Percentiles rank a stretch among this genome's conserved stretches.
Evolutionary conservation across 768 basidiomycete genomes (phyloP).

Genomic region (Podaxis rugospora): DNA sequence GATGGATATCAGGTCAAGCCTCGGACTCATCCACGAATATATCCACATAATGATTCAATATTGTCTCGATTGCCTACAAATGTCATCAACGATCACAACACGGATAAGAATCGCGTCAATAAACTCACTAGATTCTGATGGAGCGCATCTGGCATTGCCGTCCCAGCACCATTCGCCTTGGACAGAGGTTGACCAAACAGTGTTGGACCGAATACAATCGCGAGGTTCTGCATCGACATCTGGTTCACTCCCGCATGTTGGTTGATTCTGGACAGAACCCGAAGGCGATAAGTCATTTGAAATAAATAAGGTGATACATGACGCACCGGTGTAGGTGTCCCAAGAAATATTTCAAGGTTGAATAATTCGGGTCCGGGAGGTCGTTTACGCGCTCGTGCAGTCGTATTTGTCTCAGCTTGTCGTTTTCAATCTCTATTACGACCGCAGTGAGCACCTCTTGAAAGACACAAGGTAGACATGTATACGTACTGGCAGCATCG

Average conservation of each 20-base stretch:
- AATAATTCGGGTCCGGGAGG: conserved; percentile 97
- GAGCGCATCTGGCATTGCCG: conserved; percentile 64
- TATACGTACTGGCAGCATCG: conserved; percentile 83
- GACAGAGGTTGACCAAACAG: conserved; percentile 76
- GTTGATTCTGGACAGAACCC: conserved; percentile 51
- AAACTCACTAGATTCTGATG: conserved; percentile 64
- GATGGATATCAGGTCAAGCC: conserved; percentile 39
- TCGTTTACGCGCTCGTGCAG: conserved; percentile 97
- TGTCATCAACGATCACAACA: conserved; percentile 12
- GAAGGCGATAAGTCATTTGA: not conserved
- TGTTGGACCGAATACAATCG: conserved; percentile 98
- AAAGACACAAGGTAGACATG: not conserved
- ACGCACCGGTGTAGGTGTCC: conserved; percentile 87
- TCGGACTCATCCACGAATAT: conserved; percentile 93
- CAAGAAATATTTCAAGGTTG: conserved; percentile 92
- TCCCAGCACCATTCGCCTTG: conserved; percentile 36
- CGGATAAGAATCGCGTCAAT: conserved; percentile 4
- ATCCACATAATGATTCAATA: conserved; percentile 89
- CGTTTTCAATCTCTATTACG: conserved; percentile 79
- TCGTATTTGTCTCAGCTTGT: conserved; percentile 90
- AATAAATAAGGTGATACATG: not conserved
- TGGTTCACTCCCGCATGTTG: conserved; percentile 75
- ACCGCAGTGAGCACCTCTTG: conserved; percentile 1
- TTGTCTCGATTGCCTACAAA: conserved; percentile 86
- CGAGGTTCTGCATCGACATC: conserved; percentile 90